Evolutionary conservation across 768 basidiomycete species (phyloP).

Genomic region (Collybiopsis confluens): DNA sequence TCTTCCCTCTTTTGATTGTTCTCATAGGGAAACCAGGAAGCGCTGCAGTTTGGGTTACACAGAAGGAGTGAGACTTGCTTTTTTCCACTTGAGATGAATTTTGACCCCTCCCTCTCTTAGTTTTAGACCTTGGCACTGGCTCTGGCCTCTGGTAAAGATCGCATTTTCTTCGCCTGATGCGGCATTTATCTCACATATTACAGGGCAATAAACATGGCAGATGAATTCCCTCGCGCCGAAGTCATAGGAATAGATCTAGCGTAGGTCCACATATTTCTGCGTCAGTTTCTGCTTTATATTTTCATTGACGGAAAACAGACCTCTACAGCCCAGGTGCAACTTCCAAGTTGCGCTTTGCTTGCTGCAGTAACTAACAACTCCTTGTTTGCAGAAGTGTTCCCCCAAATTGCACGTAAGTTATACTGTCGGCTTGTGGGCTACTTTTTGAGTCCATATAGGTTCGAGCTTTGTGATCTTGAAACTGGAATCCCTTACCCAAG

Average conservation of each 20-base stretch:
- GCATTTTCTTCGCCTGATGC: neutral
- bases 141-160: conserved; percentile 52
- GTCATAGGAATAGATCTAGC: conserved; percentile 70
- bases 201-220: conserved; percentile 72
- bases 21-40: conserved; percentile 21
- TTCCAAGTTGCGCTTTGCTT: neutral
- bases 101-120: conserved; percentile 22
- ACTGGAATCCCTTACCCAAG: conserved; percentile 60
- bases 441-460: conserved; percentile 32
- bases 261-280: no score
- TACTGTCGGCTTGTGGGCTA: conserved; percentile 5
- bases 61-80: conserved; percentile 31
- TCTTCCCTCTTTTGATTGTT: no score
- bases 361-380: neutral
- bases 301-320: conserved; percentile 20
- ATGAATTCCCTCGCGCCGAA: conserved; percentile 64
- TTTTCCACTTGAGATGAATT: conserved; percentile 4
- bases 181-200: conserved; percentile 1
- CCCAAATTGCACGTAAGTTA: conserved; percentile 72
- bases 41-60: conserved; percentile 46
- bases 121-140: conserved; percentile 71
- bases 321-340: conserved; percentile 63
- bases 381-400: conserved; percentile 48
- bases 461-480: conserved; percentile 69
- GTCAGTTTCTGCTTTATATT: no score